phyloP scores from a whole-genome alignment of 768 basidiomycete species.

The Phlebiopsis gigantea region DNA sequence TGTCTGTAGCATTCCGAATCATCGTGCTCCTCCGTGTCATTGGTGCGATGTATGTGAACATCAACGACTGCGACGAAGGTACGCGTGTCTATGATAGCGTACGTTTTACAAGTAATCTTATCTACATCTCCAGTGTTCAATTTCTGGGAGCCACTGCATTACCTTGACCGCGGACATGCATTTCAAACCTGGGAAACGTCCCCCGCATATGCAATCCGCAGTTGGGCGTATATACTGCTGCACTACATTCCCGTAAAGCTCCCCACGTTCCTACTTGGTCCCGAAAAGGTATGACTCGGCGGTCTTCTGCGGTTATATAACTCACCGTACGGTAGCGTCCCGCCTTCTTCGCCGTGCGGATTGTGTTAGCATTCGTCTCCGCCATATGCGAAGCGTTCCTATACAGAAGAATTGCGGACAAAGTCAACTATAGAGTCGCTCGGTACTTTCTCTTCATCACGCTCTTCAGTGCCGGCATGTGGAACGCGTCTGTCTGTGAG shows the following conservation, averaged over 20 bases:
- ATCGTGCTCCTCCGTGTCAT: conserved; percentile 74
- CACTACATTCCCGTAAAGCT: conserved; percentile 68
- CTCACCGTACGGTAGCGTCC: conserved; percentile 50
- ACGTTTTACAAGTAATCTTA: not conserved
- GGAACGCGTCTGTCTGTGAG: conserved; percentile 82
- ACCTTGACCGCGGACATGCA: conserved; percentile 76
- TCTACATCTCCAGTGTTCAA: conserved; percentile 75
- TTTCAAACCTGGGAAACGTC: conserved; percentile 99
- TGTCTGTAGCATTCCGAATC: conserved; percentile 79
- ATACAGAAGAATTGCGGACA: conserved; percentile 75
- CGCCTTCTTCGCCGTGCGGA: conserved; percentile 85
- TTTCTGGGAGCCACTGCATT: conserved; percentile 98
- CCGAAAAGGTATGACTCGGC: conserved; percentile 60
- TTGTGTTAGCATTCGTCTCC: conserved; percentile 68
- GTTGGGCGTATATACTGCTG: conserved; percentile 88
- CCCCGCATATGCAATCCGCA: conserved; percentile 85
- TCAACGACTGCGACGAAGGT: conserved; percentile 98
- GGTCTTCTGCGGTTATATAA: not conserved
- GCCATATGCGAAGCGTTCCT: conserved; percentile 76
- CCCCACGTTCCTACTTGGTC: conserved; percentile 44
- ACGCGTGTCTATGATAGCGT: conserved; percentile 8
- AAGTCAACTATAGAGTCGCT: conserved; percentile 84
- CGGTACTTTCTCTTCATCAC: conserved; percentile 91
- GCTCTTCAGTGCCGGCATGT: conserved; percentile 88
- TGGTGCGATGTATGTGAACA: conserved; percentile 92